phyloP scores from a whole-genome alignment of 169 alveolate species.

The Plasmodium fragile region DNA sequence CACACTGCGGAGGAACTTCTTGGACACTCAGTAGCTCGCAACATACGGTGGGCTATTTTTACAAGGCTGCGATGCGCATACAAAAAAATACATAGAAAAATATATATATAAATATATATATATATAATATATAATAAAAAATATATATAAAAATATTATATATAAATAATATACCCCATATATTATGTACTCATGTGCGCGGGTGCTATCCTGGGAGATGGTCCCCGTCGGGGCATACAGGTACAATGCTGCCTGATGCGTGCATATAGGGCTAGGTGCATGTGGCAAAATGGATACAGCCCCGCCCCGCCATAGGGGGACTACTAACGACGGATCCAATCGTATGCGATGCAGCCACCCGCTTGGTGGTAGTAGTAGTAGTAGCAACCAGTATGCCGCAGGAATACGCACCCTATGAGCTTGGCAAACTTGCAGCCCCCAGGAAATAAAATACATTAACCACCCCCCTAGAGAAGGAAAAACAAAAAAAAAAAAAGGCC shows the following conservation, averaged over 20 bases:
- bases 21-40: not conserved
- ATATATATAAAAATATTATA: not conserved
- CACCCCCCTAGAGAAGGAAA: not conserved
- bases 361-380: not conserved
- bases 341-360: not conserved
- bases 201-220: not conserved
- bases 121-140: not conserved
- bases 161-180: not conserved
- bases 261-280: not conserved
- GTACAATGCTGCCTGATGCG: not conserved
- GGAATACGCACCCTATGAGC: not conserved
- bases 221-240: not conserved
- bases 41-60: not conserved
- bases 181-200: not conserved
- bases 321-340: not conserved
- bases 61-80: not conserved
- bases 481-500: slow-evolving; percentile 8
- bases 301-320: not conserved
- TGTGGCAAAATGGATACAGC: not conserved
- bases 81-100: no score
- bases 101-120: no score
- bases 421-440: not conserved
- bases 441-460: not conserved
- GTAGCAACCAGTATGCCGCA: not conserved
- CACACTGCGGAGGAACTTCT: not conserved